Evolutionary conservation across 306 rosid genomes (phyloP), one percentile per base, ranked within the genome.

Genomic region (cucumber (Cucumis sativus)): DNA sequence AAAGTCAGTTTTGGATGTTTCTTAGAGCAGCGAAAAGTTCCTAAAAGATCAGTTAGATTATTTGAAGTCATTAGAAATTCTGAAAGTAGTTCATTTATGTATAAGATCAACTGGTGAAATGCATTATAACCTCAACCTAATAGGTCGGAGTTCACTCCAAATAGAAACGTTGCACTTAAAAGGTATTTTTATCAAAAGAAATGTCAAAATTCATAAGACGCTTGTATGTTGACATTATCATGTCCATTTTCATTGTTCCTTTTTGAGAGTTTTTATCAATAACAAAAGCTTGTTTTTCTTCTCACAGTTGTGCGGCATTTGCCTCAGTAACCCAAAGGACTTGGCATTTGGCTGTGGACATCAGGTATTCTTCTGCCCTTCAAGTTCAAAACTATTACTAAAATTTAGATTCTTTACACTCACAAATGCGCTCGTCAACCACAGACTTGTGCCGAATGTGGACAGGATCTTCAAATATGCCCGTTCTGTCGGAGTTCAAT

Each of bases 301-400:
- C 13, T 17, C 39, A 81, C 93, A 95, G 98, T 76, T 89, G 77
- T 95, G 98, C 84, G 92, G 96, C 76, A 90, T 95, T 76, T 92
- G 99, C 89, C 80, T 95, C 41, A 87, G 28, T 41, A 85, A 95
- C 79, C 14, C 91, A 6, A 95, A 90, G 85, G 91, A 95, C 93
- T 87, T 95, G 93, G 99, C 97, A 80, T 95, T 92, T 62, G 97
- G 97, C 57, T 95, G 99, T 68, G 99, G 99, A 62, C 99, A 95
- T 84, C 99, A 86, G 97, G 99, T 92, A 74, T 49, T 56, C 33
- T 57, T 63, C 76, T 70, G 35, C 84, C 47, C 30, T 60, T 40
- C 68, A 17, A 74, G 30, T 55, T 14, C 7, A 16, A 2, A 23
- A 16, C 40, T n/a, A 17, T 66, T 28, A 72, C 70, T 62, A 54